These are phyloP conservation scores for Casuarina glauca DNA, from an alignment of 306 rosid genomes.

Conservation along the genomic window DNA sequence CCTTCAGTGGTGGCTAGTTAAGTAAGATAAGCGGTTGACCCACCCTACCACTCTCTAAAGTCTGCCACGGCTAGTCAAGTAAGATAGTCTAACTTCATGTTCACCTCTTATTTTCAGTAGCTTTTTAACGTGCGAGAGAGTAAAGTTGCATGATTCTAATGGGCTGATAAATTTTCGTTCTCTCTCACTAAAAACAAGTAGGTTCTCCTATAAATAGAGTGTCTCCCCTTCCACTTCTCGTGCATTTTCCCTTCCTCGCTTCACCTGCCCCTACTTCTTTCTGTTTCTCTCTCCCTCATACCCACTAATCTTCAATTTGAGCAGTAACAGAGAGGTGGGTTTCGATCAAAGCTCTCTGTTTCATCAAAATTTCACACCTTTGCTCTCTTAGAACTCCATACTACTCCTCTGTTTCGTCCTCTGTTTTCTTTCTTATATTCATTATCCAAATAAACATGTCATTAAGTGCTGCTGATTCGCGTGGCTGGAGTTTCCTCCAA, in stretches of 20 bases:
- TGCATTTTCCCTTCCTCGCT: constrained; percentile 34
- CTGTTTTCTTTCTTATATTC: constrained; percentile 24
- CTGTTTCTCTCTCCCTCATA: constrained; percentile 19
- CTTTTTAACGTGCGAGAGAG: neutral
- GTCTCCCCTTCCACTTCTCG: constrained; percentile 33
- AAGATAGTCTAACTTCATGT: neutral
- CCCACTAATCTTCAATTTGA: constrained; percentile 23
- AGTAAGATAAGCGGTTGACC: neutral
- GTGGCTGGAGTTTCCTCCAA: constrained; percentile 51
- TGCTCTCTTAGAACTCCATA: constrained; percentile 9
- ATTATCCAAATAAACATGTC: constrained; percentile 38
- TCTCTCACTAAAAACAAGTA: neutral
- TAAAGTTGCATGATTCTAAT: neutral
- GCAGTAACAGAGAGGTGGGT: constrained; percentile 16
- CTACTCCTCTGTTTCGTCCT: constrained; percentile 31
- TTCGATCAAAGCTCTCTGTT: constrained; percentile 22
- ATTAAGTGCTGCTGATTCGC: constrained; percentile 34
- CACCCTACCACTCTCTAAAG: neutral
- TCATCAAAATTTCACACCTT: constrained; percentile 13
- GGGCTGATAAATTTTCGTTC: constrained; percentile 12
- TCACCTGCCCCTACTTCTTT: neutral
- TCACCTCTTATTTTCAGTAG: neutral
- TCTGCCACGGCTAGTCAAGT: no score
- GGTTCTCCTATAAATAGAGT: constrained; percentile 55
- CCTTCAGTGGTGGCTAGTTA: no score